phyloP scores from a whole-genome alignment of 441 rosid genomes.

The Arabidopsis hybrid region DNA sequence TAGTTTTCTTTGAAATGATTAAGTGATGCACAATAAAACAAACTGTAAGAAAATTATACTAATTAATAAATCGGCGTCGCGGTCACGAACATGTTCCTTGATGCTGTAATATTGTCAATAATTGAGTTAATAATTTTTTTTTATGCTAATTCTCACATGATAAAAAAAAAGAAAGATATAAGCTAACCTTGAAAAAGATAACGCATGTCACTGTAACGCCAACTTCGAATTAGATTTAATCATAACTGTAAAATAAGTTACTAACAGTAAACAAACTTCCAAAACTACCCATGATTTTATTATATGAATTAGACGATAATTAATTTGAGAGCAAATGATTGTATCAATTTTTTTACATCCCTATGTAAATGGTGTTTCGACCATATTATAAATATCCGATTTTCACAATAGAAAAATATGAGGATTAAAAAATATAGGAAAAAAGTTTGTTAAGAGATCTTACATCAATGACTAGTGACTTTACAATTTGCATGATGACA shows the following conservation, averaged over 20 bases:
- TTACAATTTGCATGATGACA: constrained; percentile 14
- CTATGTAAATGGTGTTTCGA: neutral
- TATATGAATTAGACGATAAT: neutral
- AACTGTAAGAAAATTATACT: constrained; percentile 2
- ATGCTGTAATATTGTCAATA: constrained; percentile 40
- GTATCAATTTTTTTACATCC: neutral
- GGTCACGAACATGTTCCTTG: constrained; percentile 38
- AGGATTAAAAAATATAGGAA: constrained; percentile 7
- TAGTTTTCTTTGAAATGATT: neutral
- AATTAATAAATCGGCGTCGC: constrained; percentile 17
- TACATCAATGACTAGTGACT: constrained; percentile 29
- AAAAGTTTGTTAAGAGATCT: constrained; percentile 19
- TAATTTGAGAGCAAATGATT: neutral
- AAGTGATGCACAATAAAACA: constrained; percentile 4
- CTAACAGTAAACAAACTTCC: neutral
- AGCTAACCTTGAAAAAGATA: neutral
- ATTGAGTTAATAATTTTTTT: constrained; percentile 20
- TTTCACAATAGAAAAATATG: neutral
- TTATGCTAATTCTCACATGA: neutral
- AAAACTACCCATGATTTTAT: neutral
- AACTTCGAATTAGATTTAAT: constrained; percentile 11
- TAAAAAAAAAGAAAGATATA: neutral
- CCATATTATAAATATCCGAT: neutral
- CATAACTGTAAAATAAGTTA: constrained; percentile 3
- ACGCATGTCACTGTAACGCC: constrained; percentile 17